Base-by-base conservation (phyloP, 352 stramenopile genomes). In the Pythium grandisporangium region DNA sequence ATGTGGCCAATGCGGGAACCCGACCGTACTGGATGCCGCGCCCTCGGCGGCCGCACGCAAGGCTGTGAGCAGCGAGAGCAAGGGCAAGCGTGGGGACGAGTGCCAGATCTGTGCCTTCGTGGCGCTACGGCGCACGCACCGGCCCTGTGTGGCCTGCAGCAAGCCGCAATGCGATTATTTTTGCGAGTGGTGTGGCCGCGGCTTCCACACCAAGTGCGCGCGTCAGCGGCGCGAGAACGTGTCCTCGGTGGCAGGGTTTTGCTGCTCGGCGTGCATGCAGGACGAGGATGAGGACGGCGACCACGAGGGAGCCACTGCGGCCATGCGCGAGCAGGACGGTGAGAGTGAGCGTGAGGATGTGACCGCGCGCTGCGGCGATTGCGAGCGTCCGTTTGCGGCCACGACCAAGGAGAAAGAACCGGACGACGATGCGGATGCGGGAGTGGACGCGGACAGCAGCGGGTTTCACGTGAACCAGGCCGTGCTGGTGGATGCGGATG, bases 31-130 rank as follows among this genome's bases (percentile, higher is more conserved):
- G 24, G 57, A 68, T 16, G 40, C 57, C 21, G 68, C 79, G 30
- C 20, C 39, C n/a, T n/a, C n/a, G n/a, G n/a, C n/a, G n/a, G n/a
- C n/a, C n/a, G n/a, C n/a, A n/a, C n/a, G n/a, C n/a, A n/a, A n/a
- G n/a, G n/a, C n/a, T n/a, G n/a, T n/a, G n/a, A n/a, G n/a, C n/a
- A n/a, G n/a, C n/a, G n/a, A n/a, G n/a, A n/a, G n/a, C n/a, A n/a
- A n/a, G n/a, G n/a, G n/a, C n/a, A n/a, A n/a, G n/a, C n/a, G n/a
- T n/a, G n/a, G n/a, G n/a, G n/a, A n/a, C n/a, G n/a, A n/a, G n/a
- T 91, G 78, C 58, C 77, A 91, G 56, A 75, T 92, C 30, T 92
- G 79, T 57, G 74, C 84, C 48, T 92, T 84, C 34, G 77, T 92
- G 36, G 61, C 61, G 17, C 81, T 69, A 50, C 75, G 75, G 23